These are phyloP conservation scores for Candida rishiriensis DNA, from an alignment of 805 yeast genomes.

Conservation along the genomic window DNA sequence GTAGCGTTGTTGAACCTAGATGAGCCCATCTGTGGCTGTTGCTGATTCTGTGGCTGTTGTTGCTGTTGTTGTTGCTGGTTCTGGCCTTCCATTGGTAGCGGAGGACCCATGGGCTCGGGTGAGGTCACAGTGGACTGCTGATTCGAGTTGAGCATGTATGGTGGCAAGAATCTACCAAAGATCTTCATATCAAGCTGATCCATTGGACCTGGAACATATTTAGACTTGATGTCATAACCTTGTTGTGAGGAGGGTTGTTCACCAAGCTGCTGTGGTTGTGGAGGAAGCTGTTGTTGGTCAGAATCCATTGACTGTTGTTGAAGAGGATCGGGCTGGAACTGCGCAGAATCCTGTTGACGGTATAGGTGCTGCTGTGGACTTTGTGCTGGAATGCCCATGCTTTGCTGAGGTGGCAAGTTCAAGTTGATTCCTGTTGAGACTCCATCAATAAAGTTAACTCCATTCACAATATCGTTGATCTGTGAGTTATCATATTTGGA, in stretches of 20 bases:
- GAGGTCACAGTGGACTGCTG: conserved; percentile 10
- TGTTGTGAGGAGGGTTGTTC: not conserved
- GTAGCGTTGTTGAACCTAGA: no score
- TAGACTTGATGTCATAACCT: conserved; percentile 12
- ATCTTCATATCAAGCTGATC: conserved; percentile 81
- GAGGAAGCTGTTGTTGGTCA: not conserved
- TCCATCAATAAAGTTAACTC: conserved; percentile 33
- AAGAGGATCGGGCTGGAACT: not conserved
- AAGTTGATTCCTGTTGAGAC: conserved; percentile 30
- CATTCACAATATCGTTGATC: conserved; percentile 23
- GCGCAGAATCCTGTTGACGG: conserved; percentile 1
- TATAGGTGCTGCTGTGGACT: conserved; percentile 3
- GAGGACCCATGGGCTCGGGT: conserved; percentile 10
- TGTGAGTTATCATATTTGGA: conserved; percentile 16
- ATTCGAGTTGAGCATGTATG: conserved; percentile 60
- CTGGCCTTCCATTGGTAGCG: not conserved
- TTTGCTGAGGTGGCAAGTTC: conserved; percentile 16
- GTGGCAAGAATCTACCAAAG: conserved; percentile 80
- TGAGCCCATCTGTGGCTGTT: not conserved
- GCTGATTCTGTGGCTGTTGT: conserved; percentile 3
- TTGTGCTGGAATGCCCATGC: not conserved
- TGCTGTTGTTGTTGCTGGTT: not conserved
- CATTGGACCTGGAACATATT: conserved; percentile 75
- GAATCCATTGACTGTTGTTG: not conserved
- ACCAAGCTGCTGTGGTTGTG: conserved; percentile 1